Percentiles rank a stretch among this genome's conserved stretches.
Evolutionary conservation across 805 yeast genomes (phyloP).

Genomic region (Saccharomycodes ludwigii): DNA sequence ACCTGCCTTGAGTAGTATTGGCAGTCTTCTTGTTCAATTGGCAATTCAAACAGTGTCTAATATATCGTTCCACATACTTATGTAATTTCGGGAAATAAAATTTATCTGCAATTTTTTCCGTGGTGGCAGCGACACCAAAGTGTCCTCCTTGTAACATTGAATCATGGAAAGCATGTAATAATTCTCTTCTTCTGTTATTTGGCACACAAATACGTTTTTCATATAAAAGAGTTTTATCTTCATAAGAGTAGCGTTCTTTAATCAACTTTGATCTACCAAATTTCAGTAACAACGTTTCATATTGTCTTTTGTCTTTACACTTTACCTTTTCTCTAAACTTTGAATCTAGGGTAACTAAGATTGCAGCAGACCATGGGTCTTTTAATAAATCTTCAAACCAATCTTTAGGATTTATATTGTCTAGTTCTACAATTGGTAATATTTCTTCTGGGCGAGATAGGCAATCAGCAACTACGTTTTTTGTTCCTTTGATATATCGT

Average conservation of each 20-base stretch:
- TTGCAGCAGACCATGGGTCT: constrained; percentile 5
- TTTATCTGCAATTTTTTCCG: constrained; percentile 2
- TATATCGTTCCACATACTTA: background rate
- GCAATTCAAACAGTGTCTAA: constrained; percentile 5
- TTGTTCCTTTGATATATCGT: constrained; percentile 6
- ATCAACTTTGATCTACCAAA: too few relatives aligned
- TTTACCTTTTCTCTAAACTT: too few relatives aligned
- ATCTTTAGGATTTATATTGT: constrained; percentile 1
- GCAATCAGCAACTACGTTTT: constrained; percentile 10
- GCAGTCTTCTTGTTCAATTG: constrained; percentile 5
- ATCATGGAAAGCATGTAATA: too few relatives aligned
- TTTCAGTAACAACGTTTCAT: too few relatives aligned
- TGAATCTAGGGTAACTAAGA: too few relatives aligned
- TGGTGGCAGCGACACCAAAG: constrained; percentile 6
- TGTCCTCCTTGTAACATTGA: constrained; percentile 9
- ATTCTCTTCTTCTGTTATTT: too few relatives aligned
- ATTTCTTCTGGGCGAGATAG: constrained; percentile 5
- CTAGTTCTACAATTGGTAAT: background rate
- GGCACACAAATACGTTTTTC: too few relatives aligned
- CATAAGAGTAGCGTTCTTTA: too few relatives aligned
- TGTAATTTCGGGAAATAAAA: constrained; percentile 5
- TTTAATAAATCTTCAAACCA: constrained; percentile 2
- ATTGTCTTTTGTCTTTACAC: too few relatives aligned
- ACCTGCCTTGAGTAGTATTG: constrained; percentile 5
- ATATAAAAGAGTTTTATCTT: too few relatives aligned